Evolutionary conservation across 2,329 filamentous ascomycete genomes (phyloP).

Genomic region (Fusarium pseudocircinatum): DNA sequence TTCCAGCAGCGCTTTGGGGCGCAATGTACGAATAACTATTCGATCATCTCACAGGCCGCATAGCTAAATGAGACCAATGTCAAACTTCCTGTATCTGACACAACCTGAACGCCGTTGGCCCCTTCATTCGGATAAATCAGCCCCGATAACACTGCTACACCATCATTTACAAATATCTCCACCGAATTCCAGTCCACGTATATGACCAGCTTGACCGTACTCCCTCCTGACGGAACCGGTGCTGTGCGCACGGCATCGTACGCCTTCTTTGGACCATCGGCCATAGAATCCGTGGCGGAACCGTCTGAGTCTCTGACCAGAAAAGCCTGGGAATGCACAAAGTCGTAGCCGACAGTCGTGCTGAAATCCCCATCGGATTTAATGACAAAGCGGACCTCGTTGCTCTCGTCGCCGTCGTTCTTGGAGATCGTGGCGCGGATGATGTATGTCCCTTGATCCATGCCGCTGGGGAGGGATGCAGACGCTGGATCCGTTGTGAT

Average conservation of each 20-base stretch:
- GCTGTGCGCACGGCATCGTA: neutral
- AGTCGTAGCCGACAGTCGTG: neutral
- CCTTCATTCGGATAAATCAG: neutral
- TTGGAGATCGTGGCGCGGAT: neutral
- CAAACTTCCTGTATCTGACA: neutral
- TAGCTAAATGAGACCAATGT: neutral
- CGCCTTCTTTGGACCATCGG: neutral
- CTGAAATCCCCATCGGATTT: neutral
- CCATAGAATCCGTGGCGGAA: neutral
- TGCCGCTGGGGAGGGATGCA: neutral
- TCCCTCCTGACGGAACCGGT: neutral
- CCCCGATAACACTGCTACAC: neutral
- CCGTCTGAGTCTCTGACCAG: neutral
- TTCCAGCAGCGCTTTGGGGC: rapidly evolving
- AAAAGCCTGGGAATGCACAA: neutral
- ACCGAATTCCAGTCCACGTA: neutral
- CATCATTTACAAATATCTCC: neutral
- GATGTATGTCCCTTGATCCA: neutral
- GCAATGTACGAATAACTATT: neutral
- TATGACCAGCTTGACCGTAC: neutral
- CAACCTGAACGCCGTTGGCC: neutral
- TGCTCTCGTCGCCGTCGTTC: neutral
- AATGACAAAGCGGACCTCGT: neutral
- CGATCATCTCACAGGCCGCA: neutral
- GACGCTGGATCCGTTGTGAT: neutral